Base-by-base conservation (phyloP, 148 eudicot species). In the Rhododendron henanense region DNA sequence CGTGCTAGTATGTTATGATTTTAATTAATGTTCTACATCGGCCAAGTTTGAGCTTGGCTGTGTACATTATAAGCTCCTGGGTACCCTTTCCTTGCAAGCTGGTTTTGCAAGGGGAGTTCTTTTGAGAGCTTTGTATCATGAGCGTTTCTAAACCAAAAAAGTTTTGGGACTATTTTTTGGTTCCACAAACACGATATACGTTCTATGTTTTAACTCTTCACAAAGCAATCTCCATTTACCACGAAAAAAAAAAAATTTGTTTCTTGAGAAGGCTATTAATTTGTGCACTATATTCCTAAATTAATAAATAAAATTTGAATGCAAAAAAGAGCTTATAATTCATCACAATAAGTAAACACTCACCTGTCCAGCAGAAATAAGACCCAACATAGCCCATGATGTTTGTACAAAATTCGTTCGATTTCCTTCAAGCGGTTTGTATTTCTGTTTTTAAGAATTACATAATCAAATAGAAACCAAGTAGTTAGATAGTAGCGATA, bases 361-460 rank as follows among this genome's bases (percentile, higher is more conserved):
- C 31, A 84, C 90, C 85, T 90, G 89, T 67, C 92, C 90, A 41
- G 74, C 61, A 23, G 76, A 65, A 31, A 90, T 78, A 25, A 90
- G 86, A 79, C 92, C 90, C 19, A 90, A 81, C 89, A 88, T 86
- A n/a, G 89, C 92, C 90, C 90, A 88, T 74, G 90, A 83, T 25
- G 90, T 90, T 48, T 90, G 90, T 9, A 90, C 89, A 50, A 90
- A 16, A 73, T 88, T 90, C 18, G 92, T 84, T 3, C 88, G 51
- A 44, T 88, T 87, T 71, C 89, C 90, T 57, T 85, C 79, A 14
- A 88, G 33, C 13, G 87, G 88, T 57, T 67, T 74, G 77, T 86
- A 90, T 87, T 81, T 82, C 88, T 89, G 84, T 86, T 53, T 41
- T 21, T 3, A 53, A 11, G 19, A 53, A 53, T 53, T 18, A 57